These are phyloP conservation scores for Alternaria triticimaculans DNA, from an alignment of 2,329 filamentous ascomycete species.

Conservation along the genomic window DNA sequence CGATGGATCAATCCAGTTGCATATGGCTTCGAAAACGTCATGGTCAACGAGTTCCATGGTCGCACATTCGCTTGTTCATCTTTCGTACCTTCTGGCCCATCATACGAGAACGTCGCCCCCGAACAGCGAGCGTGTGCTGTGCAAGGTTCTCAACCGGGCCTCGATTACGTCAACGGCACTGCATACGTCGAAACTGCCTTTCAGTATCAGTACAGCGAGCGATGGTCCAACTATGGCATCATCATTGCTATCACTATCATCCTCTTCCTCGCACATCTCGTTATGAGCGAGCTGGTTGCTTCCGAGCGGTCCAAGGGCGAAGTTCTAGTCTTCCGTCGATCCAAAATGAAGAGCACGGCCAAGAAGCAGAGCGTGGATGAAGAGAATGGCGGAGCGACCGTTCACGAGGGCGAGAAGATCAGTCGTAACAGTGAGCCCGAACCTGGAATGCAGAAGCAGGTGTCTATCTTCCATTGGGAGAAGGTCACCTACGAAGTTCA, in stretches of 20 bases:
- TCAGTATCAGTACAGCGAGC: slow-evolving; percentile 45
- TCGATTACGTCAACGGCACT: slow-evolving; percentile 45
- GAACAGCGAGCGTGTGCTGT: slow-evolving; percentile 44
- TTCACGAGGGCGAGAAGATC: slow-evolving; percentile 35
- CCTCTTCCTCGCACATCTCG: slow-evolving; percentile 67
- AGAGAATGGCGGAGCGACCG: slow-evolving; percentile 44
- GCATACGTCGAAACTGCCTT: slow-evolving; percentile 35
- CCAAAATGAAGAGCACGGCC: slow-evolving; percentile 46
- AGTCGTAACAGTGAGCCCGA: slow-evolving; percentile 36
- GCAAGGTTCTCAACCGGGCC: slow-evolving; percentile 46
- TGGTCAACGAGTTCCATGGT: slow-evolving; percentile 70
- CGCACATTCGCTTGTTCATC: slow-evolving; percentile 34
- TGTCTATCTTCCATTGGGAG: slow-evolving; percentile 47
- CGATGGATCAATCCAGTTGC: slow-evolving; percentile 78
- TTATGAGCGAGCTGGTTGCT: slow-evolving; percentile 68
- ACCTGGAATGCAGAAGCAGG: slow-evolving; percentile 42
- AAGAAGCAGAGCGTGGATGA: slow-evolving; percentile 41
- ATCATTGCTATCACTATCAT: slow-evolving; percentile 66
- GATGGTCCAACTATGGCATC: slow-evolving; percentile 69
- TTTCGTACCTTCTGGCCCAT: slow-evolving; percentile 50
- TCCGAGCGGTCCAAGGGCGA: slow-evolving; percentile 68
- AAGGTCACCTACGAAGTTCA: slow-evolving; percentile 35
- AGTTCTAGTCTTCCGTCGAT: slow-evolving; percentile 65
- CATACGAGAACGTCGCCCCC: slow-evolving; percentile 37
- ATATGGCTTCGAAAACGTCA: slow-evolving; percentile 78